Percentiles rank a stretch among this genome's conserved stretches.
Conservation (phyloP, 257 asterid genomes). For the Verbascum thapsus region DNA sequence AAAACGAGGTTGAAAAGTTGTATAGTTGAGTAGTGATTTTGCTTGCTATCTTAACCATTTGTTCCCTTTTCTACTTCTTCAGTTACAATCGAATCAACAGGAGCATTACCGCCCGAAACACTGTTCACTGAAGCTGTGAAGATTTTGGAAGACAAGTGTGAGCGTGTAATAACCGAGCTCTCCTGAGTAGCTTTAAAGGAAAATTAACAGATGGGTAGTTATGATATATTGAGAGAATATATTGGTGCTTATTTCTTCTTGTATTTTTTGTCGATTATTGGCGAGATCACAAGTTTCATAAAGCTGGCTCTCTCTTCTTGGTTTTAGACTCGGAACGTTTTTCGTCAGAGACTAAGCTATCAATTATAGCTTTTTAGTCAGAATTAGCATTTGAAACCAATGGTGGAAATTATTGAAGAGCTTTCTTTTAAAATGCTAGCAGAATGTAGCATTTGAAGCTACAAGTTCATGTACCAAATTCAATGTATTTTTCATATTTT, state of each 20-base stretch:
- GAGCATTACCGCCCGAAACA: conserved; percentile 84
- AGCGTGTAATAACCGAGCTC: conserved; percentile 70
- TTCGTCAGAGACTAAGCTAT: background rate
- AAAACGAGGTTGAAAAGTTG: background rate
- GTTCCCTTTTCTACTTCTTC: conserved; percentile 7
- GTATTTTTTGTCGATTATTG: background rate
- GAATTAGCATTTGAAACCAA: background rate
- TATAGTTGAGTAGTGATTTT: conserved; percentile 7
- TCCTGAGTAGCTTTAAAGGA: conserved; percentile 39
- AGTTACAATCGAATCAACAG: conserved; percentile 91
- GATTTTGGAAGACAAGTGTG: conserved; percentile 88
- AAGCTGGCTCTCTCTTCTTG: background rate
- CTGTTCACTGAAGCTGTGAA: conserved; percentile 89
- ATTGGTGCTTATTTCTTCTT: background rate
- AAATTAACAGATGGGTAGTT: background rate
- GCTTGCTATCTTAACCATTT: background rate
- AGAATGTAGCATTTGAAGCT: background rate
- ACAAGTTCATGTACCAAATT: background rate
- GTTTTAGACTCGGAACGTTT: background rate
- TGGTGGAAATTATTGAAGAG: background rate
- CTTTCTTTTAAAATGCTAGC: background rate
- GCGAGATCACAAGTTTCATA: background rate
- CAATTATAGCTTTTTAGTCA: background rate
- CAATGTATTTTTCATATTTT: background rate
- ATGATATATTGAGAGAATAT: background rate